A percentile compares a stretch with the other conserved stretches of the same genome.
Conservation (phyloP, 176 grass and related monocot genomes). For the bread wheat (Triticum aestivum) region DNA sequence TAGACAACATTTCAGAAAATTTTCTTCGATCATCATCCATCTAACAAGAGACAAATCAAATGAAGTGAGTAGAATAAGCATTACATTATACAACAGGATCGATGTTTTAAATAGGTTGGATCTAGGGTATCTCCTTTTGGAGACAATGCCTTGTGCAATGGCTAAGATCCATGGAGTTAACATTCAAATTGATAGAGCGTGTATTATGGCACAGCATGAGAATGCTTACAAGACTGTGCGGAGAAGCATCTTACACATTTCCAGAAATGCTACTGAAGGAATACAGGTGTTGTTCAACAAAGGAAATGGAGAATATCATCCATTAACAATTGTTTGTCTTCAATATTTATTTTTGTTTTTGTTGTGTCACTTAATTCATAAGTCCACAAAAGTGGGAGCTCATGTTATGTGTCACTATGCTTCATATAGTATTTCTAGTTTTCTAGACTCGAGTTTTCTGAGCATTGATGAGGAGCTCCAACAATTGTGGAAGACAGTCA, state of each 20-base stretch:
- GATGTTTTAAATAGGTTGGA: neutral
- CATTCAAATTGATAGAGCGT: too few species aligned
- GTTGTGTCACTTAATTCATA: neutral
- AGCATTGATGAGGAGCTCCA: neutral
- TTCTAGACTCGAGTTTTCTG: neutral
- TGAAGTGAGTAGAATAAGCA: neutral
- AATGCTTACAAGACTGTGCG: neutral
- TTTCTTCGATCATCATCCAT: constrained; percentile 78
- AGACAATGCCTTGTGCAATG: neutral
- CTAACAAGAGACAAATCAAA: constrained; percentile 39
- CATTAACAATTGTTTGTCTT: neutral
- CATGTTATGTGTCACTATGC: too few species aligned
- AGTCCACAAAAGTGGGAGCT: neutral
- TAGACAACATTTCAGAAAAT: constrained; percentile 67
- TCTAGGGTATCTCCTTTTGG: neutral
- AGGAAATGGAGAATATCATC: neutral
- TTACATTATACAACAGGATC: constrained; percentile 3
- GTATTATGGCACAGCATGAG: neutral
- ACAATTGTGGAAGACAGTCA: neutral
- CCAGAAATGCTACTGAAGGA: constrained; percentile 4
- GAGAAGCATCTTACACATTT: neutral
- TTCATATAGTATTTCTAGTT: neutral
- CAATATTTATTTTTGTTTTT: neutral
- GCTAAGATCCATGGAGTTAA: neutral
- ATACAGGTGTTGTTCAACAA: neutral